Evolutionary conservation across 768 basidiomycete genomes (phyloP).

Genomic region (Phylloporus sp.): DNA sequence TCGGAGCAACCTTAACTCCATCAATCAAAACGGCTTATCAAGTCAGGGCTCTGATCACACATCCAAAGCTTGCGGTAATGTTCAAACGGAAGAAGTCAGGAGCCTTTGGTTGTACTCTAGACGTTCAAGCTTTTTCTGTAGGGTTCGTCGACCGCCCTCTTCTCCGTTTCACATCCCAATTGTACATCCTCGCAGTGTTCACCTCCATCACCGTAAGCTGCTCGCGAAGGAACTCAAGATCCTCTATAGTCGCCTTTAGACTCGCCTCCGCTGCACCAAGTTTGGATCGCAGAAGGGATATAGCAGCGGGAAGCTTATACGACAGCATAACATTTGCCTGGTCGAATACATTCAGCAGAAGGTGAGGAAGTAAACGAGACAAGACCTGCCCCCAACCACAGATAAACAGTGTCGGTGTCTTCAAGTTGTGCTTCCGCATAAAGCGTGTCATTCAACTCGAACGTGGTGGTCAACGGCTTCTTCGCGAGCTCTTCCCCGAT

Average conservation of each 20-base stretch:
- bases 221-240: slow-evolving; percentile 89
- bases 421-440: slow-evolving; percentile 89
- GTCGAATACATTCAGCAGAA: neutral
- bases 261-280: slow-evolving; percentile 50
- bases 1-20: too few relatives aligned
- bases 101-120: neutral
- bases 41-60: too few relatives aligned
- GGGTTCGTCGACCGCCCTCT: slow-evolving; percentile 47
- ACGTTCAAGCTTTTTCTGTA: slow-evolving; percentile 13
- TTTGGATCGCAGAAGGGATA: slow-evolving; percentile 70
- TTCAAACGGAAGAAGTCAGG: too few relatives aligned
- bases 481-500: slow-evolving; percentile 32
- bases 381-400: slow-evolving; percentile 90
- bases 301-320: slow-evolving; percentile 80
- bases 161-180: slow-evolving; percentile 89
- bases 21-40: too few relatives aligned
- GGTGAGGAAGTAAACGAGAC: neutral
- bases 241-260: slow-evolving; percentile 70
- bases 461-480: slow-evolving; percentile 74
- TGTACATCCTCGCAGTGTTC: slow-evolving; percentile 93
- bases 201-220: slow-evolving; percentile 96
- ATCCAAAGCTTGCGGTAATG: too few relatives aligned
- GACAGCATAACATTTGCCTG: slow-evolving; percentile 98
- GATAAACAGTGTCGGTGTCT: slow-evolving; percentile 82
- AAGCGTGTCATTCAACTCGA: slow-evolving; percentile 94